phyloP scores from a whole-genome alignment of 2,329 filamentous ascomycete genomes.

The Botrytis paeoniae region DNA sequence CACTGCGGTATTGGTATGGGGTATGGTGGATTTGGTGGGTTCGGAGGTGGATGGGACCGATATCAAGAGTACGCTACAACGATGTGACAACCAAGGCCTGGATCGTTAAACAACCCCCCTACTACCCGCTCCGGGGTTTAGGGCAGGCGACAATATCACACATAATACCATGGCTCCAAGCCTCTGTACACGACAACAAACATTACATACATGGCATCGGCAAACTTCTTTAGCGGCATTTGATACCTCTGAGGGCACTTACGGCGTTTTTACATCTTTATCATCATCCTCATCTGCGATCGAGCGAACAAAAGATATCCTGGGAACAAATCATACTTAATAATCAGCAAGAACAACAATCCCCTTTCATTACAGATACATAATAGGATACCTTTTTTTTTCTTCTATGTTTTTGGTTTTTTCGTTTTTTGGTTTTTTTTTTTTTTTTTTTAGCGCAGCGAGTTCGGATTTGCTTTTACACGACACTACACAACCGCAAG shows the following conservation, averaged over 20 bases:
- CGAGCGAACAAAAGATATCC: conserved; percentile 33
- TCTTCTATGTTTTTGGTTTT: conserved; percentile 32
- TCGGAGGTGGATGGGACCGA: conserved; percentile 70
- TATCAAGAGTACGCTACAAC: conserved; percentile 82
- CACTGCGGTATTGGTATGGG: conserved; percentile 76
- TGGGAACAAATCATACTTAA: conserved; percentile 30
- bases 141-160: conserved; percentile 33
- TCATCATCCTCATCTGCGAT: conserved; percentile 33
- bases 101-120: conserved; percentile 43
- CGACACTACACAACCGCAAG: conserved; percentile 43
- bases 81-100: conserved; percentile 68
- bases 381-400: conserved; percentile 35
- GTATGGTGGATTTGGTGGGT: conserved; percentile 69
- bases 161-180: conserved; percentile 18
- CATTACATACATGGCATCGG: conserved; percentile 19
- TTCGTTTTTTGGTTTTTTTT: conserved; percentile 31
- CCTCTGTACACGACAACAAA: conserved; percentile 23
- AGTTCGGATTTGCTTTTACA: conserved; percentile 45
- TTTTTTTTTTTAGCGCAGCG: conserved; percentile 51
- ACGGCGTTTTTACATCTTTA: conserved; percentile 30
- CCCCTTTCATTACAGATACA: conserved; percentile 33
- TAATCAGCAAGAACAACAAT: conserved; percentile 18
- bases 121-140: conserved; percentile 49
- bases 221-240: conserved; percentile 37
- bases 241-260: conserved; percentile 33